phyloP scores from a whole-genome alignment of 108 stramenopile species.

The Discostella pseudostelligera region DNA sequence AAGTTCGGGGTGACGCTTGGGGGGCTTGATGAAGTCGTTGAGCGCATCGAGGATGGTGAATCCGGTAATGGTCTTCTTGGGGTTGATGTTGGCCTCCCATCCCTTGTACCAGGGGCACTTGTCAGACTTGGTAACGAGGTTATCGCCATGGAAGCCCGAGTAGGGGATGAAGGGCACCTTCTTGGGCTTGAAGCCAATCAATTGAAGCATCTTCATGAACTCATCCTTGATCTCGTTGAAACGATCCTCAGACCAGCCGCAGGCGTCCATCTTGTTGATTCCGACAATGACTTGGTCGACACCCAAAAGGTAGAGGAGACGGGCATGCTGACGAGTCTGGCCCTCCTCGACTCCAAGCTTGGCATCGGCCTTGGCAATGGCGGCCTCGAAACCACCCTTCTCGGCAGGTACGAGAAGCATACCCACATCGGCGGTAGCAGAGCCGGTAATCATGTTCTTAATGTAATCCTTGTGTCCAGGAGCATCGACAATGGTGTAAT shows the following conservation, averaged over 20 bases:
- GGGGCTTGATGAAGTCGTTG: conserved; percentile 73
- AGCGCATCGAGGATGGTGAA: conserved; percentile 71
- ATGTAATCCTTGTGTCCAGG: conserved; percentile 87
- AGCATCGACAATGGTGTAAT: conserved; percentile 81
- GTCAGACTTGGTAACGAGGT: conserved; percentile 68
- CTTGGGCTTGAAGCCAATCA: conserved; percentile 83
- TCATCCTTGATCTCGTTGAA: conserved; percentile 81
- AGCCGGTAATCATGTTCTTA: conserved; percentile 85
- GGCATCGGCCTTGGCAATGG: conserved; percentile 82
- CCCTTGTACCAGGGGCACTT: conserved; percentile 80
- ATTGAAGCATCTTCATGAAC: conserved; percentile 75
- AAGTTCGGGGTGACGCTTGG: conserved; percentile 53
- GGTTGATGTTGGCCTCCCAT: conserved; percentile 66
- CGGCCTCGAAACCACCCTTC: conserved; percentile 87
- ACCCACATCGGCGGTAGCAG: conserved; percentile 80
- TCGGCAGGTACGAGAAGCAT: conserved; percentile 75
- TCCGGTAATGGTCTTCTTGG: conserved; percentile 58
- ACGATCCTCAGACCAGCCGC: conserved; percentile 63
- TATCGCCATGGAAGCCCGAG: conserved; percentile 78
- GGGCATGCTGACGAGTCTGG: conserved; percentile 78
- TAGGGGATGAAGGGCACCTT: conserved; percentile 81
- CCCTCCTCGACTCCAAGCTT: conserved; percentile 78
- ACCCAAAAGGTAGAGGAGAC: conserved; percentile 75
- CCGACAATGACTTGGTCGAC: conserved; percentile 78
- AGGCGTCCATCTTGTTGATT: conserved; percentile 83